Evolutionary conservation across 371 early-diverging fungal species (phyloP), one percentile per base, ranked within the genome.

Genomic region (Mortierella sp.): DNA sequence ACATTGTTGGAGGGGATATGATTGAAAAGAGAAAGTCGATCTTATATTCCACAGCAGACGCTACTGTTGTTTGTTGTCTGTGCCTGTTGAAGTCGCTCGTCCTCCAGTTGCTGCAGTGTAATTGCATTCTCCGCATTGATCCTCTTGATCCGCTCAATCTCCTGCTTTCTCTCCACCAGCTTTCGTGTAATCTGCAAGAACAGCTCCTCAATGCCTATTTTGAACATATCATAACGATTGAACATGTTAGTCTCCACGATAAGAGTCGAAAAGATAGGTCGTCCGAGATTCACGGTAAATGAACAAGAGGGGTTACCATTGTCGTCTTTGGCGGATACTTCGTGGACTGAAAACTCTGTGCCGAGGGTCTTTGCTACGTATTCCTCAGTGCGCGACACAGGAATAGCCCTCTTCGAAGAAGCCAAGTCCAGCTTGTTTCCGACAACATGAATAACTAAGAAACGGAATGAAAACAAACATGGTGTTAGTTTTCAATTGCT

Each of bases 371-470:
- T 88, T 80, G 88, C 80, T 75, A 92, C 91, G 73, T 91, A 92
- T 76, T 90, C 89, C 68, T 90, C 86, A 50, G 91, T 90, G 66
- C 88, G 87, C 70, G 90, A 87, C 50, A 88, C 87, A 48, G 89
- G 85, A 14, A 93, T 91, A 70, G 90, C 90, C 79, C 92, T 88
- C 73, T 86, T 88, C 68, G 87, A 66, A 55, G 88, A 64, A 74
- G 90, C 92, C 77, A 95, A 86, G 86, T 95, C 95, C 77, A 89
- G 85, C 85, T 95, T 95, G 85, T 93, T 94, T 66, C 94, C 95
- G 24, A 93, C 94, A 29, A 95, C 90, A 52, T 93, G 91, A 65
- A 93, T 89, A 64, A 94, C 93, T 87, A 91, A 80, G 70, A 77
- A 87, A 24, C 9, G 8, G 11, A 58, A 37, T 34, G 39, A 41